Conservation (phyloP, 2,329 filamentous ascomycete genomes). For the Rutstroemia sp. region DNA sequence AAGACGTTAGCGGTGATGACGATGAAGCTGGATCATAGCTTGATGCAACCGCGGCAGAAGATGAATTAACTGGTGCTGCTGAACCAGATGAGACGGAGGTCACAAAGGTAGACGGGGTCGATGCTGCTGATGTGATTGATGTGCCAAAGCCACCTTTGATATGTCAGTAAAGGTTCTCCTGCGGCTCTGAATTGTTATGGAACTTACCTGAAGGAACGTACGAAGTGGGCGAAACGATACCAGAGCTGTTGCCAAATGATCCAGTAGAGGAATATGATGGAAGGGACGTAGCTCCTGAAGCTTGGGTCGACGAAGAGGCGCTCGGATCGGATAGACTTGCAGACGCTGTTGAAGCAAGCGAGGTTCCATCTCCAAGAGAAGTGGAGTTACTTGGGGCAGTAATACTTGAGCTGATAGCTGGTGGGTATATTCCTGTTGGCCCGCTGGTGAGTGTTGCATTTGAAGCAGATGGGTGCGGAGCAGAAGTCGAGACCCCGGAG, state of each 20-base stretch:
- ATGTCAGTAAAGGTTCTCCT: neutral
- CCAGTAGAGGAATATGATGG: neutral
- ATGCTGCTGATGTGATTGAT: slow-evolving; percentile 4
- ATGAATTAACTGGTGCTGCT: neutral
- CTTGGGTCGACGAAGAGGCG: slow-evolving; percentile 2
- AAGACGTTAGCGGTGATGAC: neutral
- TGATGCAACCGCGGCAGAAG: neutral
- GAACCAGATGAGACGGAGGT: slow-evolving; percentile 10
- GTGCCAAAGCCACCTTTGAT: slow-evolving; percentile 5
- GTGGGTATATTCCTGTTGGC: slow-evolving; percentile 9
- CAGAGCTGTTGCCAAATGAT: neutral
- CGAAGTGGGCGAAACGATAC: neutral
- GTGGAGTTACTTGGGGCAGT: neutral
- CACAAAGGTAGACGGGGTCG: slow-evolving; percentile 11
- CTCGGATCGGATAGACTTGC: neutral
- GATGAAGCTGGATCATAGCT: neutral
- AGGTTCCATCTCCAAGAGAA: neutral
- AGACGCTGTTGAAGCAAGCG: neutral
- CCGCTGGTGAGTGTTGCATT: slow-evolving; percentile 8
- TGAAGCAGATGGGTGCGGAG: slow-evolving; percentile 10
- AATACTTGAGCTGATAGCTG: neutral
- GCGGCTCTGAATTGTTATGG: neutral
- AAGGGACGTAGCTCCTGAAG: neutral
- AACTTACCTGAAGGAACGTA: neutral
- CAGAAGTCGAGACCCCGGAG: slow-evolving; percentile 3